phyloP scores from a whole-genome alignment of 176 grass and related monocot genomes.

The Avena sativa region DNA sequence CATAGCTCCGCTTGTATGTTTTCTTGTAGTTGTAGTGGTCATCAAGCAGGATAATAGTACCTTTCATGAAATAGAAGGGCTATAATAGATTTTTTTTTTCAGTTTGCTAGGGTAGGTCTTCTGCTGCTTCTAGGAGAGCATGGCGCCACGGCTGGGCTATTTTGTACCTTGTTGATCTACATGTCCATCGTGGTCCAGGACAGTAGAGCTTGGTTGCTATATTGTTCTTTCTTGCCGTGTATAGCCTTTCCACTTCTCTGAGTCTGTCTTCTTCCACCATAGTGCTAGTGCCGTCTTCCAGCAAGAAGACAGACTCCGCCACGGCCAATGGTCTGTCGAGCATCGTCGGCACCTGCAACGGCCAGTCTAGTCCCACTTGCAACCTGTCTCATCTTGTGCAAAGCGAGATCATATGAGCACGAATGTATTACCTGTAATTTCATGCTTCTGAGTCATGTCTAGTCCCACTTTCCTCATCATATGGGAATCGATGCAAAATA shows the following conservation, averaged over 20 bases:
- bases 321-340: no score
- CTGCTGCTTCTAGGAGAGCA: neutral
- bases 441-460: no score
- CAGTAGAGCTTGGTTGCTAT: neutral
- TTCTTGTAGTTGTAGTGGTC: slow-evolving; percentile 25
- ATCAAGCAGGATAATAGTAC: neutral
- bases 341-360: no score
- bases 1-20: slow-evolving; percentile 47
- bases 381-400: no score
- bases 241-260: neutral
- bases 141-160: neutral
- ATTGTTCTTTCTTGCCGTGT: slow-evolving; percentile 1
- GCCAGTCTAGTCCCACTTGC: no score
- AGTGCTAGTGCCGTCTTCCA: no score
- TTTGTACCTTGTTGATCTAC: neutral
- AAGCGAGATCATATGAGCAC: no score
- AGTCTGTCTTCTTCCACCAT: no score
- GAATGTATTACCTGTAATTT: no score
- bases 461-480: no score
- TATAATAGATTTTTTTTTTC: neutral
- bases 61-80: slow-evolving; percentile 30
- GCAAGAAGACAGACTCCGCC: no score
- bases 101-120: neutral
- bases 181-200: neutral
- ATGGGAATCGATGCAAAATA: no score